A percentile compares a stretch with the other conserved stretches of the same genome.
phyloP scores from a whole-genome alignment of 352 stramenopile genomes.

The Phytophthora citrophthora region DNA sequence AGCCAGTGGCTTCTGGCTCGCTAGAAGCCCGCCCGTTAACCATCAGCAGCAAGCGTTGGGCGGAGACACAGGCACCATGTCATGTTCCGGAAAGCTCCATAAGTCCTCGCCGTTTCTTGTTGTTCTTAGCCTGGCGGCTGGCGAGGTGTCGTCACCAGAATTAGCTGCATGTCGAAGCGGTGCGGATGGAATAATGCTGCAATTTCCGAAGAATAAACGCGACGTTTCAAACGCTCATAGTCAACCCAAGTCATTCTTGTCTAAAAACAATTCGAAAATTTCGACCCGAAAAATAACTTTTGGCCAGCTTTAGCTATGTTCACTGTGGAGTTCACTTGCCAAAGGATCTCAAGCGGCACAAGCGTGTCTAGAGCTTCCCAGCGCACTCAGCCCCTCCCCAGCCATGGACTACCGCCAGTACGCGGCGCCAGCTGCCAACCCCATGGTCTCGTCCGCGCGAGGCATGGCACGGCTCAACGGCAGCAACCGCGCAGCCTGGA shows the following conservation, averaged over 20 bases:
- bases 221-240: conserved; percentile 19
- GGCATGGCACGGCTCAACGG: conserved; percentile 39
- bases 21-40: neutral
- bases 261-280: neutral
- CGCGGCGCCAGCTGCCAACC: neutral
- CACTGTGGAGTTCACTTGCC: conserved; percentile 1
- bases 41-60: conserved; percentile 7
- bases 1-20: neutral
- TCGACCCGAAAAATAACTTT: conserved; percentile 6
- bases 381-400: conserved; percentile 1
- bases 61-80: conserved; percentile 8
- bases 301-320: conserved; percentile 13
- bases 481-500: conserved; percentile 49
- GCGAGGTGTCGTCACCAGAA: conserved; percentile 18
- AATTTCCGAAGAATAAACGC: conserved; percentile 18
- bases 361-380: no score
- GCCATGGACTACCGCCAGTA: conserved; percentile 27
- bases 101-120: conserved; percentile 6
- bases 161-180: conserved; percentile 12
- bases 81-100: neutral
- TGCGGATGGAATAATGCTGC: conserved; percentile 5
- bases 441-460: conserved; percentile 32
- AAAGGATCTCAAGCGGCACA: conserved; percentile 16
- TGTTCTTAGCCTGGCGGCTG: conserved; percentile 18
- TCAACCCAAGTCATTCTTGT: conserved; percentile 13